phyloP scores from a whole-genome alignment of 2,329 filamentous ascomycete genomes.

The Stagonosporopsis cucurbitacearum region DNA sequence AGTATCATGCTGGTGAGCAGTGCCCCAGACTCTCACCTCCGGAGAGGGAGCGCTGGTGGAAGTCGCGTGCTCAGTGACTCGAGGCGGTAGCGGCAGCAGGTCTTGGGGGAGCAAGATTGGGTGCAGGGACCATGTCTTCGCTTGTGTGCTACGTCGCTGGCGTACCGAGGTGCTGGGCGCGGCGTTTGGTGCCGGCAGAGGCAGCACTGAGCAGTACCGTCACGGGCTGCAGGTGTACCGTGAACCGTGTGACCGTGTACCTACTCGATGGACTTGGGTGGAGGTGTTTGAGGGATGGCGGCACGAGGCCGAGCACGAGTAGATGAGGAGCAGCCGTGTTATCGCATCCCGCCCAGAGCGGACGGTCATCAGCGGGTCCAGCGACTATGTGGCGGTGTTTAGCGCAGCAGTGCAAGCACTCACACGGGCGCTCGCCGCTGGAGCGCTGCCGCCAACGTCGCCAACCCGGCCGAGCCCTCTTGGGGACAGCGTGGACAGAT shows the following conservation, averaged over 20 bases:
- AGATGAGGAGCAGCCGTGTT: conserved; percentile 20
- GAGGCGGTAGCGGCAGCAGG: conserved; percentile 29
- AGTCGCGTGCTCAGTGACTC: conserved; percentile 38
- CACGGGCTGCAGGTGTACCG: conserved; percentile 7
- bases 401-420: conserved; percentile 13
- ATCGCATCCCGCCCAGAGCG: conserved; percentile 13
- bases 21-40: conserved; percentile 48
- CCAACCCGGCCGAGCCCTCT: conserved; percentile 15
- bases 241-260: too few relatives aligned
- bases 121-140: conserved; percentile 48
- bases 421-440: conserved; percentile 3
- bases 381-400: conserved; percentile 18
- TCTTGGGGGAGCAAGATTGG: conserved; percentile 20
- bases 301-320: conserved; percentile 5
- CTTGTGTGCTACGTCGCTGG: conserved; percentile 30
- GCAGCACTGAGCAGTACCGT: conserved; percentile 9
- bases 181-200: conserved; percentile 3
- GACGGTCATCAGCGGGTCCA: conserved; percentile 19
- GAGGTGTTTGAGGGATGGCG: conserved; percentile 5
- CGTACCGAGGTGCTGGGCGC: conserved; percentile 34
- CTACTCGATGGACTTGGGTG: too few relatives aligned
- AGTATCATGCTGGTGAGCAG: conserved; percentile 44
- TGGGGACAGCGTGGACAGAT: conserved; percentile 10
- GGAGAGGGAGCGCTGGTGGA: conserved; percentile 49
- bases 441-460: conserved; percentile 16